These are phyloP conservation scores for Xylariaceae sp. DNA, from an alignment of 2,329 filamentous ascomycete genomes.

Conservation along the genomic window DNA sequence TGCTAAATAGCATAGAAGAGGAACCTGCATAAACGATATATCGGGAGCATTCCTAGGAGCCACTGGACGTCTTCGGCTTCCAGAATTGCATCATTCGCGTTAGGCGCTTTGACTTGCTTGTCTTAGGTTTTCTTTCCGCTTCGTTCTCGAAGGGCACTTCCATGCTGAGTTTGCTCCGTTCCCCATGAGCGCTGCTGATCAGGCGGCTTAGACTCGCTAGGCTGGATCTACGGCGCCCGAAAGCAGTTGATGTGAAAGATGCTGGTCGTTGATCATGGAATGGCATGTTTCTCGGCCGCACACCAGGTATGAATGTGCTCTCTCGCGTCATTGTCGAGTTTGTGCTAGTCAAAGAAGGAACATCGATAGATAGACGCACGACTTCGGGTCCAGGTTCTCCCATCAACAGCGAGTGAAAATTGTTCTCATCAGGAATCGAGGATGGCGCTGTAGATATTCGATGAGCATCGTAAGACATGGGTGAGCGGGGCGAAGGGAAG, in stretches of 20 bases:
- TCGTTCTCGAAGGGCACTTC: constrained; percentile 65
- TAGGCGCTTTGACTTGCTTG: constrained; percentile 71
- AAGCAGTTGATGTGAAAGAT: constrained; percentile 65
- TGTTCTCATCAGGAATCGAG: constrained; percentile 73
- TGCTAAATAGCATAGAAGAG: no score
- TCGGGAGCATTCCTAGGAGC: constrained; percentile 27
- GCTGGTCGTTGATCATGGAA: constrained; percentile 64
- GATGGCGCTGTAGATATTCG: constrained; percentile 78
- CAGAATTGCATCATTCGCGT: constrained; percentile 82
- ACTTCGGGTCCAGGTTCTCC: constrained; percentile 76
- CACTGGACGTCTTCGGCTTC: constrained; percentile 62
- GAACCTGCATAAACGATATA: constrained; percentile 7
- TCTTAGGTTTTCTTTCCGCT: constrained; percentile 61
- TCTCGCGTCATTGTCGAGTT: constrained; percentile 78
- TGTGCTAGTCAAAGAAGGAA: constrained; percentile 76
- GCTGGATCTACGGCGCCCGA: constrained; percentile 75
- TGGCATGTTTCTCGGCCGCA: constrained; percentile 47
- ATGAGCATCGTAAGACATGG: constrained; percentile 73
- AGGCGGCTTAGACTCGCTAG: constrained; percentile 78
- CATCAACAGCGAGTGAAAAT: constrained; percentile 72
- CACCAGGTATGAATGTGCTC: constrained; percentile 55
- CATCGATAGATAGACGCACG: constrained; percentile 71
- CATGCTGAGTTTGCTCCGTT: constrained; percentile 75
- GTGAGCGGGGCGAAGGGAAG: constrained; percentile 71
- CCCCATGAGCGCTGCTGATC: constrained; percentile 75